These are phyloP conservation scores for Phyllosticta citribraziliensis DNA, from an alignment of 2,329 filamentous ascomycete species.

Conservation along the genomic window DNA sequence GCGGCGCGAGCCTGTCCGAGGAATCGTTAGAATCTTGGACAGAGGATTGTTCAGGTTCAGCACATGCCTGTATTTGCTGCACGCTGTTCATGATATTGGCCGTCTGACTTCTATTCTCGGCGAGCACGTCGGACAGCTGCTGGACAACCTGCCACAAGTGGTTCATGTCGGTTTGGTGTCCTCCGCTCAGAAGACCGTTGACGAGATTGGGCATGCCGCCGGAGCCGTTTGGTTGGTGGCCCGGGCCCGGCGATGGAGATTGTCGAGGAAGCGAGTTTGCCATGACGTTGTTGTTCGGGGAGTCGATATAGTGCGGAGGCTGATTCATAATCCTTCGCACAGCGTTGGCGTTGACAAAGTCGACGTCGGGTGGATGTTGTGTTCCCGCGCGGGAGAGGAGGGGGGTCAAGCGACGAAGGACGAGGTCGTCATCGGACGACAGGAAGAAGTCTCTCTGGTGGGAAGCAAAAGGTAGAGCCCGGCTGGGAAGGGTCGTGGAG, in stretches of 20 bases:
- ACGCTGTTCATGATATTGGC: slow-evolving; percentile 29
- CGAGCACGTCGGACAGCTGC: slow-evolving; percentile 29
- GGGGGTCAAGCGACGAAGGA: background rate
- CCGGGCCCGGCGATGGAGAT: slow-evolving; percentile 21
- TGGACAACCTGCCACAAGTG: slow-evolving; percentile 32
- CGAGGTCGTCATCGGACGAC: background rate
- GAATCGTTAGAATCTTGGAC: background rate
- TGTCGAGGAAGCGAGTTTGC: slow-evolving; percentile 21
- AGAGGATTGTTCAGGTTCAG: background rate
- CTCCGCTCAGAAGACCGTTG: slow-evolving; percentile 28
- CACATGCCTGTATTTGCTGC: slow-evolving; percentile 17
- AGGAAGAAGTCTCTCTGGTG: background rate
- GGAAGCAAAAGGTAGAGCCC: no score
- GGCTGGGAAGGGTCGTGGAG: background rate
- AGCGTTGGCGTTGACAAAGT: background rate
- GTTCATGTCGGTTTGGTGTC: slow-evolving; percentile 35
- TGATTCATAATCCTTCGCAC: background rate
- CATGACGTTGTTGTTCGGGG: slow-evolving; percentile 12
- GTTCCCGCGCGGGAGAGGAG: no score
- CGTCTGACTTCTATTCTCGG: slow-evolving; percentile 31
- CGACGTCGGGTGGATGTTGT: background rate
- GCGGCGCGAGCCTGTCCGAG: slow-evolving; percentile 20
- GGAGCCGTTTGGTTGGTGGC: slow-evolving; percentile 23
- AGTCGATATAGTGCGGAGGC: slow-evolving; percentile 13
- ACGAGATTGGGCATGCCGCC: slow-evolving; percentile 27